These are phyloP conservation scores for Neoboletus subvelutipes DNA, from an alignment of 768 basidiomycete species.

Conservation along the genomic window DNA sequence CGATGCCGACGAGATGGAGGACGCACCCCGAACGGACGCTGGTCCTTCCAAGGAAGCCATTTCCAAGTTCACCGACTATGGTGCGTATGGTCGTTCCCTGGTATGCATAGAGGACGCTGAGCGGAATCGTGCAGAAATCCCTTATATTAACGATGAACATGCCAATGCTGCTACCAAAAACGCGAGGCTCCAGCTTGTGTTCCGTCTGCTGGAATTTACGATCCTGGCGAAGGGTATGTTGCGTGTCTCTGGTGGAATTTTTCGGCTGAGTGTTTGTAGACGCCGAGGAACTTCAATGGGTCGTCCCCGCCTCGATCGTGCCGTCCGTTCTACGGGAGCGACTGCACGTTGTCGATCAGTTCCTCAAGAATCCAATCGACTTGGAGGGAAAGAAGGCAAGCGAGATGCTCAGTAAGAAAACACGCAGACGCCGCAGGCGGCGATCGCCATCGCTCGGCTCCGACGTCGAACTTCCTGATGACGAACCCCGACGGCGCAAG, in stretches of 20 bases:
- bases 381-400: constrained; percentile 74
- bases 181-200: constrained; percentile 77
- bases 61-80: constrained; percentile 68
- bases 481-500: constrained; percentile 37
- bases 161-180: constrained; percentile 78
- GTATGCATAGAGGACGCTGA: constrained; percentile 4
- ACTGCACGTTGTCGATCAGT: constrained; percentile 78
- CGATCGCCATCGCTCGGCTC: constrained; percentile 49
- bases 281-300: constrained; percentile 80
- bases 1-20: constrained; percentile 35
- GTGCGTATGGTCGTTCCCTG: constrained; percentile 46
- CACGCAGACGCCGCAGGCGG: constrained; percentile 49
- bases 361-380: constrained; percentile 77
- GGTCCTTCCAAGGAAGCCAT: constrained; percentile 69
- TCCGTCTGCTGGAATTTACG: constrained; percentile 74
- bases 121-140: constrained; percentile 56
- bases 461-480: constrained; percentile 38
- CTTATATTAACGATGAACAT: constrained; percentile 71
- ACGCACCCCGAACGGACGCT: constrained; percentile 22
- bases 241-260: not conserved
- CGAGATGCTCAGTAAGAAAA: constrained; percentile 67
- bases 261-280: constrained; percentile 37
- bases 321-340: constrained; percentile 68
- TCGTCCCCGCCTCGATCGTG: constrained; percentile 68
- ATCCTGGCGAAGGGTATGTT: constrained; percentile 63